A percentile compares a stretch with the other conserved stretches of the same genome.
These are phyloP conservation scores for Scalesia atractyloides DNA, from an alignment of 129 eudicot species.

Conservation along the genomic window DNA sequence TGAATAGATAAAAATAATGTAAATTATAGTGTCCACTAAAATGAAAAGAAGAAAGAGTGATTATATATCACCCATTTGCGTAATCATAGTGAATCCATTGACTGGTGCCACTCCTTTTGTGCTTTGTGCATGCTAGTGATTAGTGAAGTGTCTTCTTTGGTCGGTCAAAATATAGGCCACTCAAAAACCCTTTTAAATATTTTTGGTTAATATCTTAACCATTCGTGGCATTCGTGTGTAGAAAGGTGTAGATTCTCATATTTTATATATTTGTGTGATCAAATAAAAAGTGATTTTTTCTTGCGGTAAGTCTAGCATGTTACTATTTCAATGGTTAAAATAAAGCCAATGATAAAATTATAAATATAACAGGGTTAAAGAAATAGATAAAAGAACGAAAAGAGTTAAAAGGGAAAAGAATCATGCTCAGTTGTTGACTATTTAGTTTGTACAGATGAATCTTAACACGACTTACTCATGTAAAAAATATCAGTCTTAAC, in stretches of 20 bases:
- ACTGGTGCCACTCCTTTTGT: slow-evolving; percentile 19
- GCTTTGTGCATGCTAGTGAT: slow-evolving; percentile 25
- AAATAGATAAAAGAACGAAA: too few species aligned
- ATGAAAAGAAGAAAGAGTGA: not conserved
- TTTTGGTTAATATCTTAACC: slow-evolving; percentile 3
- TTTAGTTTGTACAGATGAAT: too few species aligned
- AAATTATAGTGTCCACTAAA: slow-evolving; percentile 20
- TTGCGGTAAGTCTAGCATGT: too few species aligned
- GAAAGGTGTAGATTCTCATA: not conserved
- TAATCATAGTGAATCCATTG: slow-evolving; percentile 21
- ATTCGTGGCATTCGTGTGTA: slow-evolving; percentile 2
- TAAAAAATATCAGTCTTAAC: too few species aligned
- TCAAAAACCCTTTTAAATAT: slow-evolving; percentile 20
- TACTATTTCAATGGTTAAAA: too few species aligned
- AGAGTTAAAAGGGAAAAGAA: too few species aligned
- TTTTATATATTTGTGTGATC: not conserved
- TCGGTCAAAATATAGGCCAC: slow-evolving; percentile 35
- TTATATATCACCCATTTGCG: slow-evolving; percentile 5
- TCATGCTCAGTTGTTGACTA: too few species aligned
- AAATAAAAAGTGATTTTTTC: too few species aligned
- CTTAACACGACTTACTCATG: too few species aligned
- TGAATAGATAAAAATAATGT: not conserved
- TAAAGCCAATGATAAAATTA: too few species aligned
- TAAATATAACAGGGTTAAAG: too few species aligned
- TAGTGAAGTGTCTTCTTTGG: slow-evolving; percentile 29